Percentiles rank a stretch among this genome's conserved stretches.
Evolutionary conservation across 2,329 filamentous ascomycete species (phyloP).

Genomic region (Fusarium oligoseptatum): DNA sequence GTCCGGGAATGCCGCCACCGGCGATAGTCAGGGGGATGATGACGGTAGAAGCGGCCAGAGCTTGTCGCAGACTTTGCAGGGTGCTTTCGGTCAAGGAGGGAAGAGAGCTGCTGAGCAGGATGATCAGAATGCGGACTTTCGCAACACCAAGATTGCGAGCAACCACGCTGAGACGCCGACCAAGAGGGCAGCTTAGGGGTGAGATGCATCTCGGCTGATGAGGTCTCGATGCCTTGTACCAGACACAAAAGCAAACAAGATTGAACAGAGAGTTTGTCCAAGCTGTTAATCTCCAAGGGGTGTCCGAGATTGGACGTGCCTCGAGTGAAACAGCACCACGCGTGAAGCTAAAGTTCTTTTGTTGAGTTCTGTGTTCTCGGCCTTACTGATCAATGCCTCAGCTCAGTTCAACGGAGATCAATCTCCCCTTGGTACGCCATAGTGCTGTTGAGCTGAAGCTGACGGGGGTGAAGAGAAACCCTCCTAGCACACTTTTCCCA

Average conservation of each 20-base stretch:
- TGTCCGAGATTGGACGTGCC: slow-evolving; percentile 9
- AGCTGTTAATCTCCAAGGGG: slow-evolving; percentile 6
- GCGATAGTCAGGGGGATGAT: background rate
- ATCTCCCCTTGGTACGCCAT: slow-evolving; percentile 28
- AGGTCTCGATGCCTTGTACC: background rate
- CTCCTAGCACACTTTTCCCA: background rate
- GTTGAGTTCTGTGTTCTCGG: background rate
- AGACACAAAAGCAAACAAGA: background rate
- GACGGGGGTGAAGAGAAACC: background rate
- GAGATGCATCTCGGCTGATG: background rate
- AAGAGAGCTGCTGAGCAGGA: slow-evolving; percentile 16
- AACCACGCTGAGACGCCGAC: slow-evolving; percentile 29
- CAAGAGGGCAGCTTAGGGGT: slow-evolving; percentile 11
- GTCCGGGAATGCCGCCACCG: background rate
- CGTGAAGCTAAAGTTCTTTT: background rate
- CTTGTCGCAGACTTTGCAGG: slow-evolving; percentile 5
- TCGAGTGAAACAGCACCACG: slow-evolving; percentile 7
- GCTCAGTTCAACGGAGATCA: slow-evolving; percentile 12
- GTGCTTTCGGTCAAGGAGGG: slow-evolving; percentile 28
- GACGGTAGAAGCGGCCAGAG: background rate
- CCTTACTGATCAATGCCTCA: background rate
- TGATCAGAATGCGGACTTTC: slow-evolving; percentile 25
- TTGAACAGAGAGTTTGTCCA: background rate
- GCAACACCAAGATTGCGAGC: slow-evolving; percentile 30
- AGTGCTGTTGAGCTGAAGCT: slow-evolving; percentile 24